Evolutionary conservation across 345 rosid species (phyloP), one percentile per base, ranked within the genome.

Genomic region (Rhodomyrtus tomentosa): DNA sequence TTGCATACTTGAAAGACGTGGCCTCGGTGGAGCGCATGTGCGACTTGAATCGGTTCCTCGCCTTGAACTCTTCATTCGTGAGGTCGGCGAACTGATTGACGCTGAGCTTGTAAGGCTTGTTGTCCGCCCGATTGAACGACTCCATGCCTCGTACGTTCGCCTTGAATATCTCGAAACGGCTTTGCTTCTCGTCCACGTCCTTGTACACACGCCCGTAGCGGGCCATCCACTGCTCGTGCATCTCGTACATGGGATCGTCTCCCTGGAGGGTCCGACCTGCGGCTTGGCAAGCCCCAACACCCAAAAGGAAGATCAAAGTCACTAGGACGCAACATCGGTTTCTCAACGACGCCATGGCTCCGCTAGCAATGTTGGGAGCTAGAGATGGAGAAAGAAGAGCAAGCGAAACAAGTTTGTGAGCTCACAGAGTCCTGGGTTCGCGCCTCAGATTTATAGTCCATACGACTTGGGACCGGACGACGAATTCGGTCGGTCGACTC

Each of bases 31-130:
- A 55, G 79, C 74, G 53, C 53, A 84, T 53, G 42, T 82, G 85
- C 36, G 88, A 68, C 84, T 84, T 90, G 62, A 89, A 90, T 27
- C 91, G 90, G 81, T 85, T 91, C 20, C 85, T 85, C 6, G 81
- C 88, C 86, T 79, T 84, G 59, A 93, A 90, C 83, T 93, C 92
- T 18, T 92, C 89, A 27, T 83, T 89, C 52, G 93, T 91, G 48
- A 83, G 84, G 73, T 93, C 95, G 6, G 91, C 89, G 15, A 87
- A 93, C 82, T 85, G 82, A 82, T 93, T 91, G 82, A 89, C 16
- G 27, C 88, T 84, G n/a, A 93, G 88, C 88, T 86, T 89, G 83
- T 89, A 91, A 11, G 89, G 81, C 36, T 85, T 89, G 84, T 84
- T 76, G 21, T 81, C 83, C 5, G 56, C 88, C 22, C 50, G 48